Evolutionary conservation across 225 moss, liverwort and hornwort species (phyloP), one percentile per base, ranked within the genome.

Genomic region (Bryum argenteum): DNA sequence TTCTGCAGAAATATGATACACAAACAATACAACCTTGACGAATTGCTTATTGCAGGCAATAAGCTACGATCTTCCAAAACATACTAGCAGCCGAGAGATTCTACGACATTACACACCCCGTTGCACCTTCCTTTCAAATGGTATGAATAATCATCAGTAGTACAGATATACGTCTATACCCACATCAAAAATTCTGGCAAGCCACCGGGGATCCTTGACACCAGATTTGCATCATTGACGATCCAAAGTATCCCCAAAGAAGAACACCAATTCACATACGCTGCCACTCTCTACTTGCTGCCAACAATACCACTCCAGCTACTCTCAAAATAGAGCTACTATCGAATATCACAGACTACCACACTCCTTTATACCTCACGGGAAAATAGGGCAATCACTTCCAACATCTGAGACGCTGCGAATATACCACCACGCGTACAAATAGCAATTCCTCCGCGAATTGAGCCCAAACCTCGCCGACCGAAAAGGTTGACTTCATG

Each of bases 1-100:
- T 63, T 48, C 28, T 55, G 56, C 67, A 68, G 44, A 58, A 53
- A 24, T 68, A 77, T 77, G 71, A 48, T 79, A 72, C 62, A 70
- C 58, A 71, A 69, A 53, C 77, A 74, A 77, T 84, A 77, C 63
- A 70, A 68, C 63, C 75, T 68, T 3, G 47, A 67, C 6, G 69
- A 42, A 40, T 37, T 33, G 64, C 28, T 65, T 58, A 70, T 54
- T 47, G 63, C 44, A 69, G 59, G 23, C 59, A 59, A 52, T 66
- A 20, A 15, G 39, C 51, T 59, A 8, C 15, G 64, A 47, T 45
- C 20, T 45, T 44, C 44, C 45, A 8, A 67, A 64, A 38, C 69
- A 22, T 58, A 68, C 51, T 33, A 38, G 23, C 51, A 78, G 17
- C 54, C 62, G 11, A 43, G 19, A 56, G 41, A 52, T 26, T 51